Conservation (phyloP, 148 eudicot genomes). For the Fallopia convolvulus region DNA sequence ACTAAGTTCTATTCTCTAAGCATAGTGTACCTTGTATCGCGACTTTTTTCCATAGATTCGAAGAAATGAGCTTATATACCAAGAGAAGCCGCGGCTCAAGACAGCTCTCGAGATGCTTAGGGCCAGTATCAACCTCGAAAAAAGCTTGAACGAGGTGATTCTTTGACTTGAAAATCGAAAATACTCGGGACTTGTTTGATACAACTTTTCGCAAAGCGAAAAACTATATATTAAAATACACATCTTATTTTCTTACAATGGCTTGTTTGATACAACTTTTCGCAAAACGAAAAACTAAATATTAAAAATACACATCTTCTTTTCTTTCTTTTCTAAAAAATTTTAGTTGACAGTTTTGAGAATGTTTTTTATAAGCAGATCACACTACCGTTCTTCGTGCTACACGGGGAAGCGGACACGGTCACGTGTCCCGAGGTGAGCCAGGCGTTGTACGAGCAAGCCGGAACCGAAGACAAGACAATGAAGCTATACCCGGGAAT, state of each 20-base stretch:
- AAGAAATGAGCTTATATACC: constrained; percentile 77
- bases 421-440: constrained; percentile 98
- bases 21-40: neutral
- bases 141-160: constrained; percentile 67
- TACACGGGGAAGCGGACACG: constrained; percentile 91
- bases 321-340: no score
- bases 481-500: constrained; percentile 81
- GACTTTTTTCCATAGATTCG: constrained; percentile 38
- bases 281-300: no score
- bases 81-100: constrained; percentile 86
- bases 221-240: no score
- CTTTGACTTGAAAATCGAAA: neutral
- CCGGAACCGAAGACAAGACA: constrained; percentile 84
- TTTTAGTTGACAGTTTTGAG: neutral
- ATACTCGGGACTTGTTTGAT: no score
- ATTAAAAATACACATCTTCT: no score
- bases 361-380: neutral
- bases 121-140: constrained; percentile 84
- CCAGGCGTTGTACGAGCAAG: constrained; percentile 64
- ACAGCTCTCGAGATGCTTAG: constrained; percentile 98
- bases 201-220: no score
- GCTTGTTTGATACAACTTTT: no score
- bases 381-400: constrained; percentile 58
- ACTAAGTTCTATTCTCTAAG: neutral
- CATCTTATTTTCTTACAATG: no score